A percentile compares a stretch with the other conserved stretches of the same genome.
Conservation (phyloP, 192 early-diverging fungal species). For the Coemansia sp. region DNA sequence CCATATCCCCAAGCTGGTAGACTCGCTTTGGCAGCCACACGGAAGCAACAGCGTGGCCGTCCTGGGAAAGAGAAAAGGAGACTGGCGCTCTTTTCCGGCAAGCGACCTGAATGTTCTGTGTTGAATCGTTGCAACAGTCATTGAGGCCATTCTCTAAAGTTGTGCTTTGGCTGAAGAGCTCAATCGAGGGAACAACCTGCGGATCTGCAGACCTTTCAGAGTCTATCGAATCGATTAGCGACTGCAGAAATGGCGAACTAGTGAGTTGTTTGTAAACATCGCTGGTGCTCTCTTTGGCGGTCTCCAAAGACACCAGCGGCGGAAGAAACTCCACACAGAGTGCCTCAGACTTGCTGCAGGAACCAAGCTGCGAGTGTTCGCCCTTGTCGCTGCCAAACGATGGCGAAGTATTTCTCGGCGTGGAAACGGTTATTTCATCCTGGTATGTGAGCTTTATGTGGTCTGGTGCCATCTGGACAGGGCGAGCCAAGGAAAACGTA, state of each 20-base stretch:
- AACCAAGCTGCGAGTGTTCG: background rate
- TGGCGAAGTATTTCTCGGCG: conserved; percentile 39
- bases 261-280: conserved; percentile 20
- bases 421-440: conserved; percentile 21
- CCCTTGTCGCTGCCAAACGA: conserved; percentile 7
- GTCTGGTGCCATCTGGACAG: conserved; percentile 34
- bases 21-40: conserved; percentile 45
- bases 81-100: conserved; percentile 45
- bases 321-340: conserved; percentile 1
- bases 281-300: background rate
- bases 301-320: background rate
- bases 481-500: conserved; percentile 23
- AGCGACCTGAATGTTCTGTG: conserved; percentile 16
- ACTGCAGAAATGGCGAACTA: conserved; percentile 25
- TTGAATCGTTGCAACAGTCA: background rate
- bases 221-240: conserved; percentile 14
- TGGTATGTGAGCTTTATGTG: conserved; percentile 32
- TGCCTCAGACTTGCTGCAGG: background rate
- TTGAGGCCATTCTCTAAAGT: background rate
- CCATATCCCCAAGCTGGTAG: conserved; percentile 49
- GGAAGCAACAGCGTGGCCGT: conserved; percentile 27
- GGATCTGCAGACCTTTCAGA: conserved; percentile 10
- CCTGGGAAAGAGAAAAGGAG: conserved; percentile 44
- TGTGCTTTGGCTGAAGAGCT: background rate
- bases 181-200: conserved; percentile 18